Evolutionary conservation across 345 rosid species (phyloP), one percentile per base, ranked within the genome.

Genomic region (Corchorus olitorius): DNA sequence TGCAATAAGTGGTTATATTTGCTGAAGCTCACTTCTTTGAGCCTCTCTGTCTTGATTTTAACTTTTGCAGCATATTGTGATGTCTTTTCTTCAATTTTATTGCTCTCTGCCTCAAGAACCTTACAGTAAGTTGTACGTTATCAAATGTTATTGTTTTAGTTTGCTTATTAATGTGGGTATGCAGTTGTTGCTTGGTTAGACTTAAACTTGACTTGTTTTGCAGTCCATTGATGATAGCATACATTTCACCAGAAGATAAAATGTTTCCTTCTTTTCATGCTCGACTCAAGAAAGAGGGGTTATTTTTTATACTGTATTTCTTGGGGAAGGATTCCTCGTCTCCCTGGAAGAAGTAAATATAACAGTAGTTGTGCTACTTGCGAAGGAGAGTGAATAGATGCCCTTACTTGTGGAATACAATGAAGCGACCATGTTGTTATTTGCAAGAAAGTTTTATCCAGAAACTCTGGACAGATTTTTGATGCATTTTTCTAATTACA

Each of bases 371-470:
- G 50, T 71, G 4, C 35, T 61, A 17, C 9, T n/a, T 33, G 78
- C 89, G 88, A 93, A 89, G 77, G 84, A 81, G 8, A 75, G 80
- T 78, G 41, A 77, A 74, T 4, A 73, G 59, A 19, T 64, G 75
- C 56, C 82, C 89, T 8, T 91, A 93, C 82, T 41, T 85, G 65
- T 91, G 96, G 96, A 91, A 91, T 72, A 89, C 90, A 78, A 61
- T 81, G 86, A 83, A 74, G 78, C 84, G 96, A 22, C 90, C 93
- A 6, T 89, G 96, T 76, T 91, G 83, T 67, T 91, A 70, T 91
- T 91, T 77, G 96, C 89, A 3, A 84, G 96, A 77, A 91, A 88
- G 78, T 91, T 91, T n/a, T 79, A 83, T 43, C 92, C 96, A 0
- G 90, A 89, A 75, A 77, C 92, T 37, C 75, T 89, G 11, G 84